Evolutionary conservation across 345 rosid species (phyloP).

Genomic region (Theobroma cacao): DNA sequence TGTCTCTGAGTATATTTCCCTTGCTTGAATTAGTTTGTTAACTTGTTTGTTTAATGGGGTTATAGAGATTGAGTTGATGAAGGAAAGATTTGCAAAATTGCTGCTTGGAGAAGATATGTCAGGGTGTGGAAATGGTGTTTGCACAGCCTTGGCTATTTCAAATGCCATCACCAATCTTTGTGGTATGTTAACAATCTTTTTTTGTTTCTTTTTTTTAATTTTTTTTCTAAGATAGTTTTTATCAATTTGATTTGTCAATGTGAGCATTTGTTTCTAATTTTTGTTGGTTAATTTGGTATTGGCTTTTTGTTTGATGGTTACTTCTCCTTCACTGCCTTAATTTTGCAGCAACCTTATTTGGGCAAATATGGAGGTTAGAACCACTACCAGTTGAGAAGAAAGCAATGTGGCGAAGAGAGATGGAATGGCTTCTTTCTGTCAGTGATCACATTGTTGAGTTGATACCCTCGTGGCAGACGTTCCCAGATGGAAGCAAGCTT

Average conservation of each 20-base stretch:
- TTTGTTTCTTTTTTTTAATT: too few relatives aligned
- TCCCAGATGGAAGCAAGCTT: conserved; percentile 94
- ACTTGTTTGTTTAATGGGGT: conserved; percentile 11
- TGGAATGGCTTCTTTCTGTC: conserved; percentile 92
- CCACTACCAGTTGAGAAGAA: conserved; percentile 81
- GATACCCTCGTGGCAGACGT: conserved; percentile 92
- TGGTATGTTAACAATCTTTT: conserved; percentile 41
- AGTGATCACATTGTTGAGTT: conserved; percentile 96
- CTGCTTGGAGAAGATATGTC: conserved; percentile 99
- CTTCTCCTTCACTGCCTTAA: conserved; percentile 3
- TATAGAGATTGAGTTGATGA: conserved; percentile 91
- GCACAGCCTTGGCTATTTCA: conserved; percentile 88
- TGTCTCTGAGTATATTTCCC: conserved; percentile 19
- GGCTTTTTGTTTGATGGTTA: conserved; percentile 8
- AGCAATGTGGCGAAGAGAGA: conserved; percentile 96
- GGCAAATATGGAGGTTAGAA: conserved; percentile 95
- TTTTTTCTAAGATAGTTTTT: not conserved
- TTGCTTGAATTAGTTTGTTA: not conserved
- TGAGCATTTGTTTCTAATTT: not conserved
- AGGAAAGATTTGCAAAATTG: conserved; percentile 91
- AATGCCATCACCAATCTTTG: conserved; percentile 97
- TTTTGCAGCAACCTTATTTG: conserved; percentile 76
- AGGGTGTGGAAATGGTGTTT: conserved; percentile 97
- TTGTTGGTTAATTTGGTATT: not conserved
- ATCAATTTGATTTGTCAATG: conserved; percentile 1